Evolutionary conservation across 768 basidiomycete genomes (phyloP), one percentile per base, ranked within the genome.

Genomic region (Tylopilus vinaceipallidus): DNA sequence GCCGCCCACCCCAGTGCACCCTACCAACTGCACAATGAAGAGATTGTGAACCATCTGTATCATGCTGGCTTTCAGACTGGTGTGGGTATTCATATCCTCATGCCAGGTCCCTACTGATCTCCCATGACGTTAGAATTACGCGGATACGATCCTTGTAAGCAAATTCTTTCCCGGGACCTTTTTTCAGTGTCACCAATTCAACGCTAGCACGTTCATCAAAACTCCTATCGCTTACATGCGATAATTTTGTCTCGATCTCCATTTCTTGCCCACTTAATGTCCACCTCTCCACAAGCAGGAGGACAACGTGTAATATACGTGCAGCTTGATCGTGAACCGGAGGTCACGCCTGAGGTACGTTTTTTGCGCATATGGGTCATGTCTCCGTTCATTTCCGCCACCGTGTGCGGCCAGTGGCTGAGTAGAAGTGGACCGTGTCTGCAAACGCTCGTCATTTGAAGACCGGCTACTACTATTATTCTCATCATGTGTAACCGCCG

Each of bases 231-330:
- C 47, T 79, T 91, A 30, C 88, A 93, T 71, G 82, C 86, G 55
- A 87, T 95, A 68, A 85, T 94, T 56, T 76, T 95, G 54, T 89
- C 91, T 52, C 85, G 86, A 45, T 93, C 91, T 27, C 91, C 93
- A 32, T 89, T 83, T 70, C 80, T 95, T 62, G 88, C 86, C 34
- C 90, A 92, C 66, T 76, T 91, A 57, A 90, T 95, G 85, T 87
- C 85, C 47, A 88, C 86, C 42, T 83, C 86, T 29, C 84, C 84
- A 22, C 83, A 82, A 68, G 72, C 75, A 32, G 75, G 76, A 51
- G 83, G 79, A 13, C 82, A 84, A 59, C 80, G 84, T 56, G 74
- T 80, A 47, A 80, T 94, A 59, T 86, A 84, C 63, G 80, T 92
- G 47, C 79, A 83, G 54, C 73, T 93, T 53, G 84, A 87, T 59